phyloP scores from a whole-genome alignment of 2,329 filamentous ascomycete species.

The Neofusicoccum umdonicola region DNA sequence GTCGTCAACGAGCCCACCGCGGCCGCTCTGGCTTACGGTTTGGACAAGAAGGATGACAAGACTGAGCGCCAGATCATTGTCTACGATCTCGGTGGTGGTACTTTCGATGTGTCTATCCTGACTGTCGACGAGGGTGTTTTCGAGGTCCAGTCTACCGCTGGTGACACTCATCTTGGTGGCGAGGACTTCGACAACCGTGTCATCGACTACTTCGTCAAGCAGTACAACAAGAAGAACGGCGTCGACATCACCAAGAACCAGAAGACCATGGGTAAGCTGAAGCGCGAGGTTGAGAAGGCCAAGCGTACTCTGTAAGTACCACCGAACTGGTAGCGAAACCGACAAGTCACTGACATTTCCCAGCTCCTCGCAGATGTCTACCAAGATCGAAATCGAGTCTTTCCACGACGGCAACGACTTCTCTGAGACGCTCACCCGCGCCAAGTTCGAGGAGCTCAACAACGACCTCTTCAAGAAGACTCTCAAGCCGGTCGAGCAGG shows the following conservation, averaged over 20 bases:
- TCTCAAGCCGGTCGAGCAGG: slow-evolving; percentile 96
- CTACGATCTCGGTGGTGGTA: slow-evolving; percentile 44
- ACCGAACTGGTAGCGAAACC: not conserved
- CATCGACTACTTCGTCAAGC: slow-evolving; percentile 94
- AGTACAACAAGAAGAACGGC: slow-evolving; percentile 96
- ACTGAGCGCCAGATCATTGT: slow-evolving; percentile 40
- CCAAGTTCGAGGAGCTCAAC: slow-evolving; percentile 99
- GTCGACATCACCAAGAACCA: slow-evolving; percentile 91
- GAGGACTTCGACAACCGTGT: slow-evolving; percentile 98
- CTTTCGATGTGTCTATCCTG: slow-evolving; percentile 34
- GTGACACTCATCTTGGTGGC: slow-evolving; percentile 97
- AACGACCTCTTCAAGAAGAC: slow-evolving; percentile 99
- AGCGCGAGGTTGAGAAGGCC: slow-evolving; percentile 99
- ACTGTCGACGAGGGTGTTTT: slow-evolving; percentile 82
- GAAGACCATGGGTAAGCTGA: slow-evolving; percentile 99
- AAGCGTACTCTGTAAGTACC: slow-evolving; percentile 76
- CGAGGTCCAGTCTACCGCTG: slow-evolving; percentile 89
- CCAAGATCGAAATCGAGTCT: slow-evolving; percentile 82
- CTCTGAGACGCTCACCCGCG: slow-evolving; percentile 95
- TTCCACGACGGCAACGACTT: slow-evolving; percentile 98
- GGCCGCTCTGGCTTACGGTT: slow-evolving; percentile 89
- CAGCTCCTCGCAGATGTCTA: slow-evolving; percentile 78
- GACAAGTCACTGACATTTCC: not conserved
- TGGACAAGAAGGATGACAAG: slow-evolving; percentile 47
- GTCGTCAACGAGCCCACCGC: slow-evolving; percentile 97